A percentile compares a stretch with the other conserved stretches of the same genome.
phyloP scores from a whole-genome alignment of 768 basidiomycete genomes.

The Chalciporus pseudorubinellus region DNA sequence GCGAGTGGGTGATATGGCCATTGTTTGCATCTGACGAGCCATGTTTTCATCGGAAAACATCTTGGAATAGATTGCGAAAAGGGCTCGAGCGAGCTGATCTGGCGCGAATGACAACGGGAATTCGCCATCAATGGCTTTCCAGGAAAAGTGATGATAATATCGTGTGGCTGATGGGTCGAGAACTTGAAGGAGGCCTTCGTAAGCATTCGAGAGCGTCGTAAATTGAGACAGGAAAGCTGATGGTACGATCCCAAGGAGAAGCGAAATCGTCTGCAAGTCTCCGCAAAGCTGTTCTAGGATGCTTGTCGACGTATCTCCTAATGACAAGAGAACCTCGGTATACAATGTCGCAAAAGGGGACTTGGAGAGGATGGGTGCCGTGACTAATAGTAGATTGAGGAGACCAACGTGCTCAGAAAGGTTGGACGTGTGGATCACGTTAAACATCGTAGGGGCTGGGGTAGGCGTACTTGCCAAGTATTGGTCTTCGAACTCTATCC shows the following conservation, averaged over 20 bases:
- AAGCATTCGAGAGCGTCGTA: slow-evolving; percentile 28
- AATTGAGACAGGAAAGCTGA: slow-evolving; percentile 25
- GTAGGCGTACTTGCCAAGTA: slow-evolving; percentile 14
- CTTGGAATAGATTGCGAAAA: slow-evolving; percentile 27
- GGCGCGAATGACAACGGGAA: slow-evolving; percentile 18
- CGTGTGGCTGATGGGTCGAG: not conserved
- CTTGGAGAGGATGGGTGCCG: slow-evolving; percentile 23
- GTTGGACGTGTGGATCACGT: slow-evolving; percentile 36
- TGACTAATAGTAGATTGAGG: slow-evolving; percentile 24
- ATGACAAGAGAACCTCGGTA: slow-evolving; percentile 27
- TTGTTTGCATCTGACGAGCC: slow-evolving; percentile 5
- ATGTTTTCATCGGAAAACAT: slow-evolving; percentile 34
- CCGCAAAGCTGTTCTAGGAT: slow-evolving; percentile 27
- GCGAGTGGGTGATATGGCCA: slow-evolving; percentile 1
- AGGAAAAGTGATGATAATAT: slow-evolving; percentile 25
- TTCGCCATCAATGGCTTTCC: slow-evolving; percentile 19
- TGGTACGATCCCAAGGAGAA: slow-evolving; percentile 29
- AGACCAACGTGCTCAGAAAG: slow-evolving; percentile 31
- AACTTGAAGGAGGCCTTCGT: slow-evolving; percentile 17
- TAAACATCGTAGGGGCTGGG: slow-evolving; percentile 28
- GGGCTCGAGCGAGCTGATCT: slow-evolving; percentile 22
- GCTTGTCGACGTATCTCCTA: slow-evolving; percentile 2
- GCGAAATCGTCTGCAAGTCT: slow-evolving; percentile 26
- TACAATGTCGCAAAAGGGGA: slow-evolving; percentile 26
- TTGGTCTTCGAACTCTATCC: slow-evolving; percentile 22